phyloP scores from a whole-genome alignment of 1,284 basidiomycete genomes.

The Megacollybia platyphylla region DNA sequence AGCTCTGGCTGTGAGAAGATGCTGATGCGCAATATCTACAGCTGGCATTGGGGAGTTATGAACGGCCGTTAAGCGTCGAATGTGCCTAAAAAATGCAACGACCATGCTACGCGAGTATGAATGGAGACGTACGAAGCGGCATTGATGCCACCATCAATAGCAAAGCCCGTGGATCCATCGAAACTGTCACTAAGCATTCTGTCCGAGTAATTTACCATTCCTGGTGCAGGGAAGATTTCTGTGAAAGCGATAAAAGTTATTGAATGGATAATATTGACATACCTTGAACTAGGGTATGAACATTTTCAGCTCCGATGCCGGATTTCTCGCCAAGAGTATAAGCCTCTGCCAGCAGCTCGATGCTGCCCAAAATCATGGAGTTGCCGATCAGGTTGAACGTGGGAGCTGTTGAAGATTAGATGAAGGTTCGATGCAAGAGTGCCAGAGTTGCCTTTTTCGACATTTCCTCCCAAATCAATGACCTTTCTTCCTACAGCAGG shows the following conservation, averaged over 20 bases:
- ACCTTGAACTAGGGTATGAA: conserved; percentile 51
- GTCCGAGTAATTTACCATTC: conserved; percentile 46
- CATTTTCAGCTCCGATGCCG: conserved; percentile 57
- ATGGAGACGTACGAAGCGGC: conserved; percentile 38
- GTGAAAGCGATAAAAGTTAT: conserved; percentile 8
- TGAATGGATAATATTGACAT: conserved; percentile 9
- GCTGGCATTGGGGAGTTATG: conserved; percentile 73
- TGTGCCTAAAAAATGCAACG: conserved; percentile 11
- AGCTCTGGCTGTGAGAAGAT: conserved; percentile 69
- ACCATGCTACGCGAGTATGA: neutral
- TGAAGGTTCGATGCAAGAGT: neutral
- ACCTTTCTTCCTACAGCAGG: conserved; percentile 74
- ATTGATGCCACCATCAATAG: conserved; percentile 83
- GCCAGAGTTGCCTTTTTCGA: conserved; percentile 49
- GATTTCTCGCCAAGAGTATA: conserved; percentile 80
- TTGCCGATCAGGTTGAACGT: conserved; percentile 77
- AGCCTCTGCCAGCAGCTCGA: conserved; percentile 73
- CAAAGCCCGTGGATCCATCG: conserved; percentile 70
- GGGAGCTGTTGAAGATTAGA: conserved; percentile 30
- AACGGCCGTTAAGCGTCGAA: conserved; percentile 46
- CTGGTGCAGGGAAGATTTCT: conserved; percentile 51
- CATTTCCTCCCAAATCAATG: conserved; percentile 62
- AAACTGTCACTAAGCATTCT: conserved; percentile 66
- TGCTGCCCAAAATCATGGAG: conserved; percentile 52
- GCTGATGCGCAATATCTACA: conserved; percentile 67